Evolutionary conservation across 306 rosid species (phyloP), one percentile per base, ranked within the genome.

Genomic region (Trichosanthes cucumerina): DNA sequence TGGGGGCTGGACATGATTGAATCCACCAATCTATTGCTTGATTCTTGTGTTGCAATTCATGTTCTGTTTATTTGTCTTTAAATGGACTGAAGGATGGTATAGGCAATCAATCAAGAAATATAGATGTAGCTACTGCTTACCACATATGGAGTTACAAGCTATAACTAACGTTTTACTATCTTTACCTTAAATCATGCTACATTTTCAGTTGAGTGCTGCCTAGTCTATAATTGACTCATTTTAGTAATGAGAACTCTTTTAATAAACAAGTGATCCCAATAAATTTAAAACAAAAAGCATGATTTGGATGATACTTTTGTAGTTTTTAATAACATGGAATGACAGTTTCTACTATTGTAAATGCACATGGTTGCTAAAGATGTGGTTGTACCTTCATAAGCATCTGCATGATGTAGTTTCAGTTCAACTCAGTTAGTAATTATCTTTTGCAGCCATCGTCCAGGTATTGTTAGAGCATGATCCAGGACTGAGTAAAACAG

Each of bases 381-480:
- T 41, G n/a, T 41, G 52, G 50, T 43, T 24, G 74, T 46, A 24
- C 23, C 24, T 56, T 21, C 36, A 5, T 63, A 36, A 41, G 58
- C 41, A 59, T 44, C 50, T 41, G 50, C 28, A 44, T 41, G 41
- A 13, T 50, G 57, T 26, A 50, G 19, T 39, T 21, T 75, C 23
- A 19, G 26, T 28, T 83, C 64, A 38, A 71, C 54, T 49, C 56
- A 23, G 77, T 34, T 58, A 54, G 63, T 46, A 71, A 62, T 66
- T 52, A 53, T 63, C 36, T 78, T 78, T 39, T 80, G 85, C 83
- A 88, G 91, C 86, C 46, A 79, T 88, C 75, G 86, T 92, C 69
- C 87, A 84, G 88, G 88, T 87, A 76, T 81, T 94, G 18, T 83
- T 94, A 64, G 88, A 92, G 9, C 86, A 90, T 82, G 92, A 90